A percentile compares a stretch with the other conserved stretches of the same genome.
These are phyloP conservation scores for Calcarisporium arbuscula DNA, from an alignment of 2,329 filamentous ascomycete species.

Conservation along the genomic window DNA sequence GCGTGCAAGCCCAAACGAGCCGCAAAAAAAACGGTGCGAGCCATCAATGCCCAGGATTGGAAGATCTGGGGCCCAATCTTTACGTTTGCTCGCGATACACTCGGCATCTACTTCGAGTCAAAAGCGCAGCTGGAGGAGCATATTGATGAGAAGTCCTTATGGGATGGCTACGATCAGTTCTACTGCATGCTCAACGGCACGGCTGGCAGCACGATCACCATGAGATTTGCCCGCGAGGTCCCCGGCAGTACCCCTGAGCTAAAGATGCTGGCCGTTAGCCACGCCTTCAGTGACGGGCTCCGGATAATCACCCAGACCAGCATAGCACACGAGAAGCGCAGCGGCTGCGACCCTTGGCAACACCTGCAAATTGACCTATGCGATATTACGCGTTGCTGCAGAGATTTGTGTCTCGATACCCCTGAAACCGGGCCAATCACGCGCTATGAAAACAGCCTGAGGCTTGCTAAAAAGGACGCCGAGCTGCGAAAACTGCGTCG, in stretches of 20 bases:
- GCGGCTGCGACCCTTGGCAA: background rate
- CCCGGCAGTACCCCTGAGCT: background rate
- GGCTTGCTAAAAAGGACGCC: background rate
- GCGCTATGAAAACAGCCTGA: background rate
- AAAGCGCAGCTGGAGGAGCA: constrained; percentile 1
- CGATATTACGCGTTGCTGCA: background rate
- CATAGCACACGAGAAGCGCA: constrained; percentile 2
- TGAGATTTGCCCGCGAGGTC: background rate
- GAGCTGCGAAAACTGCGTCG: background rate
- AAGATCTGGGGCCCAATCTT: background rate
- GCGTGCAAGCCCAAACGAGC: background rate
- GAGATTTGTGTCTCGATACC: background rate
- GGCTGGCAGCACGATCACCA: no score
- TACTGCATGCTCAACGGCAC: no score
- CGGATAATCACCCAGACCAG: constrained; percentile 1
- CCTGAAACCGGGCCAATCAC: background rate
- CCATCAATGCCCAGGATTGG: background rate
- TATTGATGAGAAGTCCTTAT: no score
- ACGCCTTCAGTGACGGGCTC: background rate
- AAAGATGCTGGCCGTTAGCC: background rate
- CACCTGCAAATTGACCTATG: no score
- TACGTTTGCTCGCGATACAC: background rate
- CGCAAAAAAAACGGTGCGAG: background rate
- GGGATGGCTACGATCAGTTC: no score
- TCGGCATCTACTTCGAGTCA: background rate